Evolutionary conservation across 179 eudicot species (phyloP).

Genomic region (Patellifolia procumbens): DNA sequence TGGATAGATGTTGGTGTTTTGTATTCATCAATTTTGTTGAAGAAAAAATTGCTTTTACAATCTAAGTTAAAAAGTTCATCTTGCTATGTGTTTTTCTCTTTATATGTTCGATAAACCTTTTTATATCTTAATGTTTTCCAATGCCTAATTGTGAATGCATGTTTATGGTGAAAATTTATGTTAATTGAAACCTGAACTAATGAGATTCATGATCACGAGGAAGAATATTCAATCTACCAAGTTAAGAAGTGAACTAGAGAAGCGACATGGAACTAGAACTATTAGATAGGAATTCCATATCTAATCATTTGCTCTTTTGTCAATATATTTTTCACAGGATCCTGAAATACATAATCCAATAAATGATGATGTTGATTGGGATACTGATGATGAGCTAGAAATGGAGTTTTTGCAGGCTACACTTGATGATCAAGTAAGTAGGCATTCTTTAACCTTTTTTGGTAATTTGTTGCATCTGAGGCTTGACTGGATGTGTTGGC

Average conservation of each 20-base stretch:
- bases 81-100: no score
- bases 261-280: background rate
- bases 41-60: no score
- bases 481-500: background rate
- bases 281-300: no score
- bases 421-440: slow-evolving; percentile 15
- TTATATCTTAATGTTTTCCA: no score
- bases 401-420: slow-evolving; percentile 23
- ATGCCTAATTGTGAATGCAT: no score
- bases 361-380: slow-evolving; percentile 4
- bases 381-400: slow-evolving; percentile 38
- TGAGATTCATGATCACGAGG: background rate
- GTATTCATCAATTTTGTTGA: no score
- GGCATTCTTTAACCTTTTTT: background rate
- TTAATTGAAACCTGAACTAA: background rate
- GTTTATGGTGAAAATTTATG: no score
- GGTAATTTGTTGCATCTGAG: background rate
- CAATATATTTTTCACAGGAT: slow-evolving; percentile 16
- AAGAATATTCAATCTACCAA: background rate
- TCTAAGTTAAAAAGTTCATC: no score
- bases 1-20: no score
- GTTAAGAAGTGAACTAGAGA: background rate
- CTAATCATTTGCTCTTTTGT: background rate
- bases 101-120: no score
- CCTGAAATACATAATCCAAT: background rate